Evolutionary conservation across 345 rosid species (phyloP).

Genomic region (Gossypium ekmanianum): DNA sequence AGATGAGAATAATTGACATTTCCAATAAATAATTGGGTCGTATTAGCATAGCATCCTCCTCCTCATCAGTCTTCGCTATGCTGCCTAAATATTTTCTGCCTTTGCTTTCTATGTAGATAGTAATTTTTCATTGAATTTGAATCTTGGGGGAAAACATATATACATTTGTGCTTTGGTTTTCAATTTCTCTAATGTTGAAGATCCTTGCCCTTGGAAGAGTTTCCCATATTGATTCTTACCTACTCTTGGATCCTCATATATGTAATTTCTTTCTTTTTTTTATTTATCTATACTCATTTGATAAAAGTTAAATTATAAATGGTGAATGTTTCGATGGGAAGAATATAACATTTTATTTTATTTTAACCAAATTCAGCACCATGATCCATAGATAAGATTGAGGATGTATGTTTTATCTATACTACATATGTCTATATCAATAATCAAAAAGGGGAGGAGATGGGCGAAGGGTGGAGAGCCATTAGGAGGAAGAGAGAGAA

Average conservation of each 20-base stretch:
- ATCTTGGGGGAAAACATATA: background rate
- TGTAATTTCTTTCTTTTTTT: too few relatives aligned
- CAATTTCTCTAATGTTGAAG: background rate
- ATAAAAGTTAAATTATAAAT: background rate
- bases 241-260: too few relatives aligned
- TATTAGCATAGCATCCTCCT: slow-evolving; percentile 2
- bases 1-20: slow-evolving; percentile 19
- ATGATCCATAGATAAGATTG: background rate
- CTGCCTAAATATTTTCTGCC: slow-evolving; percentile 20
- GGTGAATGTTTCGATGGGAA: background rate
- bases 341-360: background rate
- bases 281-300: background rate
- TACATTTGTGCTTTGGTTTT: background rate
- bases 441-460: too few relatives aligned
- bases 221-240: too few relatives aligned
- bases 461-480: too few relatives aligned
- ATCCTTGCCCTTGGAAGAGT: background rate
- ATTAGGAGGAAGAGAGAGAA: too few relatives aligned
- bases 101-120: slow-evolving; percentile 29
- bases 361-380: background rate
- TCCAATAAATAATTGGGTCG: background rate
- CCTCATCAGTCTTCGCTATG: background rate
- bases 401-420: too few relatives aligned
- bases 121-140: background rate
- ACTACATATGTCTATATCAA: too few relatives aligned